phyloP scores from a whole-genome alignment of 2,329 filamentous ascomycete species.

The Sclerotinia nivalis region DNA sequence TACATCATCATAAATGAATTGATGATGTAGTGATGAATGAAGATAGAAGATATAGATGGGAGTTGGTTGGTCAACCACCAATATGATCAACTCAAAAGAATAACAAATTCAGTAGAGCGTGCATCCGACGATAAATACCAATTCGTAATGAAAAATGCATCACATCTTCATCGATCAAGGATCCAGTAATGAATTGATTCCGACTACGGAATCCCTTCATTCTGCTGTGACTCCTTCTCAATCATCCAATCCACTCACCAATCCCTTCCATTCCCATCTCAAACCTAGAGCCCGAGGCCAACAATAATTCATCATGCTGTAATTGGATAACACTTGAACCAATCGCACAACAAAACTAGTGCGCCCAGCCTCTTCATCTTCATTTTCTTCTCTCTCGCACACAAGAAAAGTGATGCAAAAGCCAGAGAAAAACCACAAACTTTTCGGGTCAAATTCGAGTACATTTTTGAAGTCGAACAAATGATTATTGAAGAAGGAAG shows the following conservation, averaged over 20 bases:
- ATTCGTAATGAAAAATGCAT: slow-evolving; percentile 18
- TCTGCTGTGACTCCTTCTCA: not conserved
- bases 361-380: not conserved
- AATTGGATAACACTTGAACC: slow-evolving; percentile 20
- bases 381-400: not conserved
- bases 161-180: not conserved
- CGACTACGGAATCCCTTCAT: slow-evolving; percentile 19
- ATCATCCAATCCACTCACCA: not conserved
- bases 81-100: slow-evolving; percentile 5
- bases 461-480: not conserved
- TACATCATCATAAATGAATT: not conserved
- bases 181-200: slow-evolving; percentile 10
- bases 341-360: not conserved
- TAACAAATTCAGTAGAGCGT: slow-evolving; percentile 2
- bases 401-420: not conserved
- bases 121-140: not conserved
- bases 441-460: slow-evolving; percentile 9
- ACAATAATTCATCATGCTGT: not conserved
- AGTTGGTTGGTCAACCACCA: not conserved
- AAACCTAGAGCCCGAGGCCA: slow-evolving; percentile 8
- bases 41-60: not conserved
- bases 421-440: slow-evolving; percentile 16
- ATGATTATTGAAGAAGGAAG: not conserved
- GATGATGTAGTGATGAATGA: not conserved
- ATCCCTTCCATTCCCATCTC: not conserved